Evolutionary conservation across 768 basidiomycete genomes (phyloP), one percentile per base, ranked within the genome.

Genomic region (Rubroboletus pulcherrimus): DNA sequence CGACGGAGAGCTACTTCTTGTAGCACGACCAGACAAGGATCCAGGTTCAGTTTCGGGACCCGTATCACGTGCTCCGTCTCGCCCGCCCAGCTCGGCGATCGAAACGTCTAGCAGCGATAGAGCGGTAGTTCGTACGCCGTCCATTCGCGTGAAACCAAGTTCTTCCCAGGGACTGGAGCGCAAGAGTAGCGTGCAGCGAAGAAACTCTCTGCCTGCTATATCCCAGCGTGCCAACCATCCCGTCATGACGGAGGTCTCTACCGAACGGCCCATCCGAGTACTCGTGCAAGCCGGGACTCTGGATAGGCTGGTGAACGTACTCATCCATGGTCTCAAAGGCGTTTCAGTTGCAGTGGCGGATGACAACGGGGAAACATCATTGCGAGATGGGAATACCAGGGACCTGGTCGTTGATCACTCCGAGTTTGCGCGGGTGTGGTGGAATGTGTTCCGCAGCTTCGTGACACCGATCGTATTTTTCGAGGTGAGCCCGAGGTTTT

Each of bases 311-410:
- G 86, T 93, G 10, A 82, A 84, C 40, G 79, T 91, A 10, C 78
- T 93, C 15, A 84, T 90, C 0, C 86, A 89, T 63, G 91, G 91
- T 4, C 73, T 93, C 19, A 83, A 83, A 46, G 85, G 85, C 33
- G 83, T 93, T 5, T 86, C 87, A 0, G 89, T 91, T 0, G 86
- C 87, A 0, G 87, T 91, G 5, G 83, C 91, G 0, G 91, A 93
- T 60, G 91, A 93, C 65, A 92, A 91, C 61, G 91, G 91, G 0
- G 89, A 93, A 69, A 90, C 88, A 75, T 84, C 89, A 0, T 69
- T 93, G 41, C 75, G 83, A 21, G 87, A 89, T 59, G 84, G 85
- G 2, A 87, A 83, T 73, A 87, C 87, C 0, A 76, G 89, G 34
- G 84, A 89, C 46, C 73, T 92, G 41, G 75, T 83, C 26, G 80